phyloP scores from a whole-genome alignment of 495 filamentous ascomycete species.

The Entonaema liquescens region DNA sequence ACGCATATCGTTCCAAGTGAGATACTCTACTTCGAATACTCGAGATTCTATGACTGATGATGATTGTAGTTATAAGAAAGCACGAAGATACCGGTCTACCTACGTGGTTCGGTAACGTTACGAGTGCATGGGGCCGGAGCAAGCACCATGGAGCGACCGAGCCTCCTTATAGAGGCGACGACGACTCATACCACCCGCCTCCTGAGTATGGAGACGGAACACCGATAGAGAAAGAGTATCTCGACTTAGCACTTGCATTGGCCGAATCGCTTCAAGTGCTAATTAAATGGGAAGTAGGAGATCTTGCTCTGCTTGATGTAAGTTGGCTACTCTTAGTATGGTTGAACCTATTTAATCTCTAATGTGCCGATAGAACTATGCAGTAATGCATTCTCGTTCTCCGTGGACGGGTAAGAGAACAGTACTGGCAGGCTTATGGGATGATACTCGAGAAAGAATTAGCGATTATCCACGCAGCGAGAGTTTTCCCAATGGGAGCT shows the following conservation, averaged over 20 bases:
- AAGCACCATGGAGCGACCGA: conserved; percentile 39
- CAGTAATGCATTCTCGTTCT: conserved; percentile 42
- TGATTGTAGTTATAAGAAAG: conserved; percentile 34
- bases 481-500: too few relatives aligned
- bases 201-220: conserved; percentile 41
- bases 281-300: conserved; percentile 28
- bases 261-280: conserved; percentile 39
- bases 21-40: not conserved
- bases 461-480: conserved; percentile 16
- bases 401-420: conserved; percentile 40
- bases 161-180: conserved; percentile 38
- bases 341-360: not conserved
- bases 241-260: conserved; percentile 38
- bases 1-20: conserved; percentile 43
- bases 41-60: not conserved
- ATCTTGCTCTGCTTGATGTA: conserved; percentile 30
- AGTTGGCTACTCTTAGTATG: not conserved
- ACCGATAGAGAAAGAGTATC: conserved; percentile 39
- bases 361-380: conserved; percentile 35
- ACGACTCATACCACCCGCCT: conserved; percentile 42
- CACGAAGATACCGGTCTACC: conserved; percentile 34
- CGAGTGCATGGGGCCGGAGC: conserved; percentile 37
- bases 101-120: conserved; percentile 45
- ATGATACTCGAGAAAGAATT: conserved; percentile 26
- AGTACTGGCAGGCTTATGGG: conserved; percentile 41